These are phyloP conservation scores for Miamiensis avidus DNA, from an alignment of 169 alveolate species.

Conservation along the genomic window DNA sequence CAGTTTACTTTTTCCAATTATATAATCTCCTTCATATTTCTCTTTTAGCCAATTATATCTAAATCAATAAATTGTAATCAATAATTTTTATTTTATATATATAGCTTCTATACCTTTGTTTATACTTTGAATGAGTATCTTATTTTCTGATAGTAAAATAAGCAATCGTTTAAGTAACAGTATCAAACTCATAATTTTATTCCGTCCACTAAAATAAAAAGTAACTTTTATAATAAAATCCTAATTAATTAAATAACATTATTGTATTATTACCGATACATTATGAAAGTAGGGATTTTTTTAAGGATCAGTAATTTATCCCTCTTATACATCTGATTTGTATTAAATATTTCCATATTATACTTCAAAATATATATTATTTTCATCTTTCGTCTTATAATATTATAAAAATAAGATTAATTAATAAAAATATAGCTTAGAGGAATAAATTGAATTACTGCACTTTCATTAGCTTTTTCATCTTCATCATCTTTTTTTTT, in stretches of 20 bases:
- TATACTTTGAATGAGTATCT: background rate
- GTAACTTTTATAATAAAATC: background rate
- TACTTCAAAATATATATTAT: background rate
- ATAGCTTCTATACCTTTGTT: background rate
- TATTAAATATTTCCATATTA: background rate
- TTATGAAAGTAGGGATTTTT: no score
- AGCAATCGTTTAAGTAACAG: background rate
- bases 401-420: no score
- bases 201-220: background rate
- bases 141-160: background rate
- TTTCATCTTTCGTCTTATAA: background rate
- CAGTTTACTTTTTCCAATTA: background rate
- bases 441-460: background rate
- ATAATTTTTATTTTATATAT: no score
- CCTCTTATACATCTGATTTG: background rate
- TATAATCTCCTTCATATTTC: background rate
- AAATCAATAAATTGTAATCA: no score
- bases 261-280: no score
- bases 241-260: background rate
- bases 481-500: no score
- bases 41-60: background rate
- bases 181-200: background rate
- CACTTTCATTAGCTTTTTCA: background rate
- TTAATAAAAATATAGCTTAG: no score
- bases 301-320: background rate